These are phyloP conservation scores for Colletotrichum salicis DNA, from an alignment of 2,329 filamentous ascomycete species.

Conservation along the genomic window DNA sequence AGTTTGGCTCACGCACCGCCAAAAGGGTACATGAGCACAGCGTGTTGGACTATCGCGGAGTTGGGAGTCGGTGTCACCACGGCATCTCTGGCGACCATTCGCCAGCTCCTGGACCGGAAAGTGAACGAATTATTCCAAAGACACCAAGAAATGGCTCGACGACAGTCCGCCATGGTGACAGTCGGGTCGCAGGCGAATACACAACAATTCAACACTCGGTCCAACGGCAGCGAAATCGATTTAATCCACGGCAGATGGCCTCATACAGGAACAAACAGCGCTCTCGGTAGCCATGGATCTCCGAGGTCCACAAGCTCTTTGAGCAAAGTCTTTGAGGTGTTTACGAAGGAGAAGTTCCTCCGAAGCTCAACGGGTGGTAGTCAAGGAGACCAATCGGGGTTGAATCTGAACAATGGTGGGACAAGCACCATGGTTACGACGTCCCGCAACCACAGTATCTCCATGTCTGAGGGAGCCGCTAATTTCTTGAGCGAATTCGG, in stretches of 20 bases:
- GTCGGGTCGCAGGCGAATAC: not conserved
- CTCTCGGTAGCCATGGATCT: not conserved
- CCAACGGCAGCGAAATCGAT: too few relatives aligned
- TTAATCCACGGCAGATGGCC: too few relatives aligned
- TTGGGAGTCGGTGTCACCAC: conserved; percentile 12
- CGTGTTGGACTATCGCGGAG: conserved; percentile 20
- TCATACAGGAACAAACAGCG: too few relatives aligned
- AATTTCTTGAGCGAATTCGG: conserved; percentile 20
- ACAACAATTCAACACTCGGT: not conserved
- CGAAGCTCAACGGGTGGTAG: not conserved
- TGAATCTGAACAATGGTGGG: not conserved
- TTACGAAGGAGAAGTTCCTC: conserved; percentile 1
- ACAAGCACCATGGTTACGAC: conserved; percentile 17
- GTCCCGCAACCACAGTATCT: not conserved
- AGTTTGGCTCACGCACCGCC: not conserved
- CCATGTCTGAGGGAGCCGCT: conserved; percentile 14
- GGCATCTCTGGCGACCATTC: not conserved
- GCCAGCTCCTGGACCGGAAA: conserved; percentile 10
- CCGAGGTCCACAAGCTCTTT: conserved; percentile 1
- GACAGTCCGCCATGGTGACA: not conserved
- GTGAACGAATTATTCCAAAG: conserved; percentile 1
- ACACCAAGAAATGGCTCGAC: not conserved
- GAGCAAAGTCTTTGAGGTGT: not conserved
- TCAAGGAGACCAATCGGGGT: not conserved
- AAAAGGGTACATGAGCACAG: conserved; percentile 19